Evolutionary conservation across 1,139 yeast species (phyloP).

Genomic region (Hansenula sp.): DNA sequence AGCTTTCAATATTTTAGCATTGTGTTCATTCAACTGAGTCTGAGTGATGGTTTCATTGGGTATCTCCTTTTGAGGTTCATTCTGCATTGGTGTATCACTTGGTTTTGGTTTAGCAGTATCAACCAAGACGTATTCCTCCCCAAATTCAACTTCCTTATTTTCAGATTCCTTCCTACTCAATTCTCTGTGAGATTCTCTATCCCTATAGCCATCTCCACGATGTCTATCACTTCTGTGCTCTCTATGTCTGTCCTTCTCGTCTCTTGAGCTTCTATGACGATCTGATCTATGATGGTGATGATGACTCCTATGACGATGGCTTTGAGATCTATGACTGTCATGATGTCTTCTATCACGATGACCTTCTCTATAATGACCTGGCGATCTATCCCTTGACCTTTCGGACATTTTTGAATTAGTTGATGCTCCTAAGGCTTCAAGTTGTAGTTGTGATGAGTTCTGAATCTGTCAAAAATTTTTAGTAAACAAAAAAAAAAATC

Average conservation of each 20-base stretch:
- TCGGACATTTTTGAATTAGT: not conserved
- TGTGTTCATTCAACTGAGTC: slow-evolving; percentile 27
- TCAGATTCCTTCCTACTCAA: not conserved
- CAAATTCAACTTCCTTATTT: not conserved
- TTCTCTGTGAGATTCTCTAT: not conserved
- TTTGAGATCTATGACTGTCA: not conserved
- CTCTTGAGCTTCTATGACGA: not conserved
- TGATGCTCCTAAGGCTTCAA: too few species aligned
- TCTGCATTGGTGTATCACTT: too few species aligned
- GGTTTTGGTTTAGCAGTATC: too few species aligned
- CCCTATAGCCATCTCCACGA: not conserved
- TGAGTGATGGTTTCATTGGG: slow-evolving; percentile 4
- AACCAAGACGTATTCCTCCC: too few species aligned
- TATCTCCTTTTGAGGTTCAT: not conserved
- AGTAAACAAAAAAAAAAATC: not conserved
- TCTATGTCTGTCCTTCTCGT: slow-evolving; percentile 2
- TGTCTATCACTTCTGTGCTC: not conserved
- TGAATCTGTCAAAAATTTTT: too few species aligned
- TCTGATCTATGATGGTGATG: slow-evolving; percentile 6
- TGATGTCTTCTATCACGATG: not conserved
- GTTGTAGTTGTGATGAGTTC: too few species aligned
- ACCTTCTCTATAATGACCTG: not conserved
- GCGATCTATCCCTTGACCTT: not conserved
- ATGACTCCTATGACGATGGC: not conserved
- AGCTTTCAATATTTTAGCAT: slow-evolving; percentile 32